Percentiles rank a stretch among this genome's conserved stretches.
Evolutionary conservation across 2,329 filamentous ascomycete genomes (phyloP).

Genomic region (Aspergillus sclerotialis): DNA sequence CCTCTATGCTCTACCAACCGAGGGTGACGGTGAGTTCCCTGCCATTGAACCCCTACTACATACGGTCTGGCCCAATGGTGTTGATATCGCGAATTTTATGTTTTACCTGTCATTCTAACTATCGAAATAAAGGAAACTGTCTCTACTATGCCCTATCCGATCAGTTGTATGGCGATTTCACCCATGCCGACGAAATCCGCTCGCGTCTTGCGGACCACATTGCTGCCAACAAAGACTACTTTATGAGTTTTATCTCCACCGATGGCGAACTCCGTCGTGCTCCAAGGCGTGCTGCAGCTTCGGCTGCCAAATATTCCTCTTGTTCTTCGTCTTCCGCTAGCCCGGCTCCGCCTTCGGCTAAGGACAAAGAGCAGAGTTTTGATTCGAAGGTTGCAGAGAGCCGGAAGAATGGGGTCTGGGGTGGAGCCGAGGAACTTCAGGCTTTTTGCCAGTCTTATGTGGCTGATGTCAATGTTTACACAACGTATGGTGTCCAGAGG

Average conservation of each 20-base stretch:
- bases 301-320: slow-evolving; percentile 41
- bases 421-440: slow-evolving; percentile 60
- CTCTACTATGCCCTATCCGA: slow-evolving; percentile 63
- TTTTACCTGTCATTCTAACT: slow-evolving; percentile 12
- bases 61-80: too few relatives aligned
- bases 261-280: slow-evolving; percentile 52
- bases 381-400: slow-evolving; percentile 54
- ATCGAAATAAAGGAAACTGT: slow-evolving; percentile 53
- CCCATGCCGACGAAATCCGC: slow-evolving; percentile 53
- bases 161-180: slow-evolving; percentile 57
- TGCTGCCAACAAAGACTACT: slow-evolving; percentile 53
- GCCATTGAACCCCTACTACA: slow-evolving; percentile 9
- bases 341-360: slow-evolving; percentile 36
- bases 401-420: slow-evolving; percentile 55
- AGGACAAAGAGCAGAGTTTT: slow-evolving; percentile 53
- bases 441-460: slow-evolving; percentile 58
- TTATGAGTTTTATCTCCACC: slow-evolving; percentile 55
- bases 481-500: slow-evolving; percentile 28
- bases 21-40: slow-evolving; percentile 53
- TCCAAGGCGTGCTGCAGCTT: slow-evolving; percentile 44
- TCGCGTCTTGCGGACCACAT: slow-evolving; percentile 55
- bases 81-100: too few relatives aligned
- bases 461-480: slow-evolving; percentile 57
- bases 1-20: slow-evolving; percentile 53
- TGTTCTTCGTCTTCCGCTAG: slow-evolving; percentile 41